Conservation (phyloP, 75 land plant genomes). For the Cupressus sempervirens region DNA sequence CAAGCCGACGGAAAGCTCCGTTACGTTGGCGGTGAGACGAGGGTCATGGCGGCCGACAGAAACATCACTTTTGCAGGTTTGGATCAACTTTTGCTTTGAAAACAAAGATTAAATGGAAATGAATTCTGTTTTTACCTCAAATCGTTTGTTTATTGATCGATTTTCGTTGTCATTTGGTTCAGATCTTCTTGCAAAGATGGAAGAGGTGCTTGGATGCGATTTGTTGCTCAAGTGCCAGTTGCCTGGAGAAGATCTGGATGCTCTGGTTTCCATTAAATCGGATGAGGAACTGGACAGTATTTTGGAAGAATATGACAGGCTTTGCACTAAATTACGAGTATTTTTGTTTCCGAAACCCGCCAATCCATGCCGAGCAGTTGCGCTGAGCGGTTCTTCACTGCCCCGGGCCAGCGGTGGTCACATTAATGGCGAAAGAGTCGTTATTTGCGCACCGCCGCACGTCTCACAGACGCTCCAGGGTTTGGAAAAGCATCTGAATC, state of each 20-base stretch:
- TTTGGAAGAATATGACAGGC: slow-evolving; percentile 50
- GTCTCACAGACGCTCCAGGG: no score
- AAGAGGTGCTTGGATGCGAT: slow-evolving; percentile 29
- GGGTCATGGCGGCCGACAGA: slow-evolving; percentile 34
- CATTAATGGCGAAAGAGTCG: neutral
- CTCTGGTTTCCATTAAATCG: slow-evolving; percentile 49
- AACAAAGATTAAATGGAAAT: no score
- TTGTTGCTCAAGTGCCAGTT: slow-evolving; percentile 52
- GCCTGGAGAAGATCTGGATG: slow-evolving; percentile 65
- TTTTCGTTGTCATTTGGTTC: neutral
- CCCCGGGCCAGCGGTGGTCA: neutral
- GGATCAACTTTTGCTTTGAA: neutral
- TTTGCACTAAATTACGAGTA: no score
- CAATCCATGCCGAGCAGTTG: no score
- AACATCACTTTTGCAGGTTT: slow-evolving; percentile 22
- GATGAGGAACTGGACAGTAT: slow-evolving; percentile 63
- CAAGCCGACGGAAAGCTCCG: slow-evolving; percentile 36
- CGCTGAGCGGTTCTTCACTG: no score
- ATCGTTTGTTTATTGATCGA: neutral
- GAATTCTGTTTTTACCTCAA: neutral
- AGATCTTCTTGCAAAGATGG: slow-evolving; percentile 53
- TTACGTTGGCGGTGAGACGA: slow-evolving; percentile 42
- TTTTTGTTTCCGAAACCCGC: no score
- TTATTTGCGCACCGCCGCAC: no score
- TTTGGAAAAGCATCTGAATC: no score